Evolutionary conservation across 805 yeast species (phyloP).

Genomic region (Wickerhamia fluorescens): DNA sequence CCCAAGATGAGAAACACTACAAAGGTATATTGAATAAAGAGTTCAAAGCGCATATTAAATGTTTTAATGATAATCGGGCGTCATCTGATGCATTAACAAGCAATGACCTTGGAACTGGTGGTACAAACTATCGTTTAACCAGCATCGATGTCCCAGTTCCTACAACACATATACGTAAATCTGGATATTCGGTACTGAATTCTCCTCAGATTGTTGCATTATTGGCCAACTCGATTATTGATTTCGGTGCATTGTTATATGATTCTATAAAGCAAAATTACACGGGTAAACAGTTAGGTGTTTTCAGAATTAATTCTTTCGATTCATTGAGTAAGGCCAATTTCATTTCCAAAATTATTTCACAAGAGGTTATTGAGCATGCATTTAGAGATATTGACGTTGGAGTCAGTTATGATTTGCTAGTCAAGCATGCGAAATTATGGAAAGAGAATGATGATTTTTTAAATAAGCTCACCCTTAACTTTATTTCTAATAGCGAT

Average conservation of each 20-base stretch:
- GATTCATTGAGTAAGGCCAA: slow-evolving; percentile 46
- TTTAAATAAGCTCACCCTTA: slow-evolving; percentile 32
- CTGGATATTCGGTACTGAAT: slow-evolving; percentile 27
- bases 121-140: slow-evolving; percentile 14
- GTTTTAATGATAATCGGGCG: slow-evolving; percentile 18
- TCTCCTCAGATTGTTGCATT: slow-evolving; percentile 25
- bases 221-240: slow-evolving; percentile 29
- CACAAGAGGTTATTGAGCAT: slow-evolving; percentile 42
- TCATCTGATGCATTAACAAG: slow-evolving; percentile 13
- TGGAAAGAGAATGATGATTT: slow-evolving; percentile 43
- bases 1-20: slow-evolving; percentile 30
- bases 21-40: slow-evolving; percentile 41
- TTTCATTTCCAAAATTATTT: slow-evolving; percentile 37
- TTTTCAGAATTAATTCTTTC: slow-evolving; percentile 43
- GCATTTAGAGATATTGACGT: slow-evolving; percentile 40
- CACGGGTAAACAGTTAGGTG: slow-evolving; percentile 45
- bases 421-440: slow-evolving; percentile 31
- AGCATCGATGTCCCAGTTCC: slow-evolving; percentile 26
- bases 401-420: slow-evolving; percentile 26
- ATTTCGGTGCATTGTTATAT: slow-evolving; percentile 40
- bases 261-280: slow-evolving; percentile 27
- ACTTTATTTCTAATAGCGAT: slow-evolving; percentile 31
- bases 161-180: slow-evolving; percentile 24
- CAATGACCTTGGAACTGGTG: too few species aligned
- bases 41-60: slow-evolving; percentile 29